Evolutionary conservation across 2,329 filamentous ascomycete species (phyloP).

Genomic region (Elsinoe necatrix): DNA sequence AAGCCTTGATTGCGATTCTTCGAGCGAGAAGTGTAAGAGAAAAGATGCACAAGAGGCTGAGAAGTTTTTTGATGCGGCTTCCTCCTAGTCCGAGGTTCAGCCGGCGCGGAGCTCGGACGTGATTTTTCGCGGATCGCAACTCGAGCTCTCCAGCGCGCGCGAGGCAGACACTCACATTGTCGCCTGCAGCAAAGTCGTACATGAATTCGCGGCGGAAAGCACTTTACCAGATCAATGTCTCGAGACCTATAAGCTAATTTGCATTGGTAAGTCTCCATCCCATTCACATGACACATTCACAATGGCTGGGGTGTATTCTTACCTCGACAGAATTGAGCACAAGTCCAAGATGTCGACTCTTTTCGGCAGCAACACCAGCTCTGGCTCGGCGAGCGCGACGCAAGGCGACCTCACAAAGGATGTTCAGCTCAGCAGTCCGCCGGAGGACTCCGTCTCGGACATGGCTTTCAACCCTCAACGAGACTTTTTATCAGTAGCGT

Average conservation of each 20-base stretch:
- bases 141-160: constrained; percentile 6
- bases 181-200: not conserved
- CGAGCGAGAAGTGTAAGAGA: constrained; percentile 75
- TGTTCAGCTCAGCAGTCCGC: constrained; percentile 66
- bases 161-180: constrained; percentile 10
- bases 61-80: constrained; percentile 18
- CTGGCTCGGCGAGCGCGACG: constrained; percentile 55
- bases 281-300: not conserved
- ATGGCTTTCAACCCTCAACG: constrained; percentile 68
- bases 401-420: constrained; percentile 88
- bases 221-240: not conserved
- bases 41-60: constrained; percentile 25
- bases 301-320: not conserved
- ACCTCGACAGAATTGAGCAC: not conserved
- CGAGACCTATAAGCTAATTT: not conserved
- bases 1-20: constrained; percentile 99
- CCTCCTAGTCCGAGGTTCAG: constrained; percentile 8
- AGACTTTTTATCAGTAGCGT: constrained; percentile 81
- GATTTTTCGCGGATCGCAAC: constrained; percentile 13
- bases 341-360: constrained; percentile 51
- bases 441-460: constrained; percentile 83
- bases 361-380: constrained; percentile 45
- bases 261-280: not conserved
- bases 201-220: not conserved
- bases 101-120: constrained; percentile 13